Evolutionary conservation across 305 asterid species (phyloP).

Genomic region (Solanum hybrid): DNA sequence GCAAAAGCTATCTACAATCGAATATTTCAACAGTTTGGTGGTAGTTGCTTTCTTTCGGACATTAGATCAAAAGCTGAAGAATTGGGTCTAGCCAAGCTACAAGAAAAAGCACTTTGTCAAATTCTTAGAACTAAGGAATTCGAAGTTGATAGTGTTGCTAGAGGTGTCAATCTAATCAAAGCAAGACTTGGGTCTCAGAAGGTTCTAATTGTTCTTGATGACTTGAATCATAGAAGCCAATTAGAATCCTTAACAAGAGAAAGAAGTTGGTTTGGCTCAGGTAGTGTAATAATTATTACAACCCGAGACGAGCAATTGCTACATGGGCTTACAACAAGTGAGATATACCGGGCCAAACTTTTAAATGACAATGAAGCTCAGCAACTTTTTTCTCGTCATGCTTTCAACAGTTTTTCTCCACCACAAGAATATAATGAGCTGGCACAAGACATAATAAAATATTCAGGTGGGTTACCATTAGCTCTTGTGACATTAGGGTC

Average conservation of each 20-base stretch:
- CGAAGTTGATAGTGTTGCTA: too few relatives aligned
- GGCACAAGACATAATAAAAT: background rate
- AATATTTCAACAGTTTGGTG: too few relatives aligned
- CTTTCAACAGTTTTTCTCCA: background rate
- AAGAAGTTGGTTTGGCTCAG: constrained; percentile 4
- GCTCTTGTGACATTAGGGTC: constrained; percentile 4
- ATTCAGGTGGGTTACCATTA: constrained; percentile 1
- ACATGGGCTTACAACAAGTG: background rate
- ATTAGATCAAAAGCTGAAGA: too few relatives aligned
- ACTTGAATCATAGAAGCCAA: background rate
- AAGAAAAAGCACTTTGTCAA: too few relatives aligned
- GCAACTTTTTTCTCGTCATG: background rate
- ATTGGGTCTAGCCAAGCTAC: too few relatives aligned
- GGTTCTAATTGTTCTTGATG: too few relatives aligned
- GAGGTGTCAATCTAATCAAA: too few relatives aligned
- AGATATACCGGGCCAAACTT: background rate
- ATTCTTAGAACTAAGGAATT: too few relatives aligned
- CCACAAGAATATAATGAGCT: background rate
- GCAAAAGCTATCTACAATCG: too few relatives aligned
- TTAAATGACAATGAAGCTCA: background rate
- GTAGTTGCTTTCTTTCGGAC: too few relatives aligned
- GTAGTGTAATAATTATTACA: constrained; percentile 1
- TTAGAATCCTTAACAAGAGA: background rate
- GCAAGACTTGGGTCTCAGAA: too few relatives aligned
- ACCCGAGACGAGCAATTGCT: background rate